These are phyloP conservation scores for Avena eriantha DNA, from an alignment of 176 grass and related monocot species.

Conservation along the genomic window DNA sequence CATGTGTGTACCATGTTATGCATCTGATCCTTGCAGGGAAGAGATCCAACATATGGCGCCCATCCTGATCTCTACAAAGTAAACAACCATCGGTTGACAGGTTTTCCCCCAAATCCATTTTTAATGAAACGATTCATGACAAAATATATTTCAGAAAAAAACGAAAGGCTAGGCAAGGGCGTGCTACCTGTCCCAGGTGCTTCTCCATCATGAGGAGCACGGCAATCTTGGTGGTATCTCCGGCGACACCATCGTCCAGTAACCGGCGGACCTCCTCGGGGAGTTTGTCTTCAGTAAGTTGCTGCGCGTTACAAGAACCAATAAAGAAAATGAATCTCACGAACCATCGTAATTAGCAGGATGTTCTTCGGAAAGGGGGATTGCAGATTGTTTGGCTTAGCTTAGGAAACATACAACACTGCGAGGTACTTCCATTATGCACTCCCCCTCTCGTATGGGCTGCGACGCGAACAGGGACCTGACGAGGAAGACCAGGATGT, in stretches of 20 bases:
- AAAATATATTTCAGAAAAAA: no score
- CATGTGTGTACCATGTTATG: conserved; percentile 52
- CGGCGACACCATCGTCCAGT: conserved; percentile 32
- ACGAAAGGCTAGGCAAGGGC: no score
- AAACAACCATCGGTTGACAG: conserved; percentile 23
- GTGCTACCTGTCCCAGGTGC: conserved; percentile 39
- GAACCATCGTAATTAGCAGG: neutral
- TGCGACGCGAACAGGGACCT: conserved; percentile 59
- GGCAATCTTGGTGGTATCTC: conserved; percentile 38
- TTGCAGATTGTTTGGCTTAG: neutral
- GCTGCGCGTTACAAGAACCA: conserved; percentile 39
- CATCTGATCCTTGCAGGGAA: conserved; percentile 62
- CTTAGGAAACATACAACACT: conserved; percentile 45
- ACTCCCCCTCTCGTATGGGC: conserved; percentile 51
- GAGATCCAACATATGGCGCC: conserved; percentile 46
- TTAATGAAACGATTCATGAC: no score
- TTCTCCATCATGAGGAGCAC: conserved; percentile 65
- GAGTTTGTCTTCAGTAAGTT: conserved; percentile 54
- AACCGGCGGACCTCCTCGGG: conserved; percentile 32
- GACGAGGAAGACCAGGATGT: neutral
- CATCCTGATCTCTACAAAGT: conserved; percentile 53
- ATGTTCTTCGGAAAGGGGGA: neutral
- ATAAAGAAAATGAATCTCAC: neutral
- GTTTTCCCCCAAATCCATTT: no score
- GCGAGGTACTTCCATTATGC: conserved; percentile 58